Percentiles rank a stretch among this genome's conserved stretches.
These are phyloP conservation scores for Leccinum uliginosum DNA, from an alignment of 768 basidiomycete genomes.

Conservation along the genomic window DNA sequence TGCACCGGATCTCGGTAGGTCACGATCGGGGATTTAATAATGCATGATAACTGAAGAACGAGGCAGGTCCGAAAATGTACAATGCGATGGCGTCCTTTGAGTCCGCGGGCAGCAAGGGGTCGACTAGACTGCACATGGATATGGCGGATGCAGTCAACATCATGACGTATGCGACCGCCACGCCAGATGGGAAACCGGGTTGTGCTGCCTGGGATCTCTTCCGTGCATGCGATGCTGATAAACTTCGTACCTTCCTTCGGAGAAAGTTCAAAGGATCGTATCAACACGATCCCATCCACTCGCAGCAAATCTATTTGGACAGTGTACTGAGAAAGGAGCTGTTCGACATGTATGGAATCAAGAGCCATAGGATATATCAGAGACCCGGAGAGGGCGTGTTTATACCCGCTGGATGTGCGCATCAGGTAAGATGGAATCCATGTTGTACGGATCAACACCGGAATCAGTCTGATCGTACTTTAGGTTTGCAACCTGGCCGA, in stretches of 20 bases:
- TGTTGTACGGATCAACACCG: not conserved
- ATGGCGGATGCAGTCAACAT: conserved; percentile 93
- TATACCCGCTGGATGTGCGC: conserved; percentile 91
- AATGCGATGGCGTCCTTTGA: conserved; percentile 79
- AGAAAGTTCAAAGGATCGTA: conserved; percentile 54
- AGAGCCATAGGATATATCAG: conserved; percentile 83
- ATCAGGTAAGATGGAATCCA: conserved; percentile 55
- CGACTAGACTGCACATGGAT: conserved; percentile 90
- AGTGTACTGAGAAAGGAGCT: conserved; percentile 61
- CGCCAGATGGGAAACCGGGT: conserved; percentile 59
- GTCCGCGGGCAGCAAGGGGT: conserved; percentile 66
- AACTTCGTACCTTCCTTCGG: conserved; percentile 69
- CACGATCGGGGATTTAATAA: not conserved
- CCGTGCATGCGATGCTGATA: conserved; percentile 74
- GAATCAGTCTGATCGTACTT: conserved; percentile 2
- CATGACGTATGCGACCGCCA: conserved; percentile 67
- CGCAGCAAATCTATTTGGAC: conserved; percentile 85
- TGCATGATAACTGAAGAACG: conserved; percentile 6
- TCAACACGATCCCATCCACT: conserved; percentile 83
- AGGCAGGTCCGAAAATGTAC: conserved; percentile 89
- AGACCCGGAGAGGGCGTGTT: conserved; percentile 90
- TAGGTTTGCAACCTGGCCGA: conserved; percentile 92
- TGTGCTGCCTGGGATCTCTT: conserved; percentile 92
- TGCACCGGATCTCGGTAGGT: conserved; percentile 73
- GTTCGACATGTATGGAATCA: conserved; percentile 62